Percentiles rank a stretch among this genome's conserved stretches.
Conservation (phyloP, 768 basidiomycete genomes). For the Pholiota molesta region DNA sequence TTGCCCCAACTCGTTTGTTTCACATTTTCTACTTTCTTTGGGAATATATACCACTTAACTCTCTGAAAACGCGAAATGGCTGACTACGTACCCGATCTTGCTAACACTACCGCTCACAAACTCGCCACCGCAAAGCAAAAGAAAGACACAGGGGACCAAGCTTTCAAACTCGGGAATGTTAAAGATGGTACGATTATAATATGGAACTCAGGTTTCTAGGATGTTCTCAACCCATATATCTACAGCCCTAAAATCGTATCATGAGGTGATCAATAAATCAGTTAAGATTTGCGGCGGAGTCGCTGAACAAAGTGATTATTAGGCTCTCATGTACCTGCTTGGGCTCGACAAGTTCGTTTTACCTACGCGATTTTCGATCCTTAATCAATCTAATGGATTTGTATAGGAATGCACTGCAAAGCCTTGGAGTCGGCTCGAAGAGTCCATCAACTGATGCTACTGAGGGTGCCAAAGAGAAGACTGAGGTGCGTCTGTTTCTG, state of each 20-base stretch:
- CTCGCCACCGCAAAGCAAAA: constrained; percentile 63
- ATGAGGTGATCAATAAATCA: constrained; percentile 51
- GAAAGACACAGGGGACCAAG: constrained; percentile 68
- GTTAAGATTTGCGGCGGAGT: constrained; percentile 8
- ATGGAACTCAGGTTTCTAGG: not conserved
- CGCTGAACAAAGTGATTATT: constrained; percentile 5
- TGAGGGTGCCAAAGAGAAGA: constrained; percentile 46
- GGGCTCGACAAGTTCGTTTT: constrained; percentile 75
- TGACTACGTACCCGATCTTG: constrained; percentile 21
- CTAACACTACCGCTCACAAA: constrained; percentile 45
- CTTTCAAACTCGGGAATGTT: constrained; percentile 67
- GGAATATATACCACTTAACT: constrained; percentile 5
- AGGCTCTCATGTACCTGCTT: constrained; percentile 74
- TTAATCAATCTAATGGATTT: constrained; percentile 2
- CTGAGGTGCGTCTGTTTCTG: constrained; percentile 51
- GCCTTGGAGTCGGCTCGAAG: constrained; percentile 45
- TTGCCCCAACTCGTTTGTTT: constrained; percentile 12
- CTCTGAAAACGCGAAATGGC: constrained; percentile 26
- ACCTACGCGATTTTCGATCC: not conserved
- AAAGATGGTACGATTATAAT: constrained; percentile 51
- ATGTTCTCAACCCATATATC: not conserved
- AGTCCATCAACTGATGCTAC: constrained; percentile 24
- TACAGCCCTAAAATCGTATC: constrained; percentile 71
- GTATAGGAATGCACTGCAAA: constrained; percentile 57
- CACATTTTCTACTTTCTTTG: constrained; percentile 7